Conservation (phyloP, 2,329 filamentous ascomycete species). For the Talaromyces sp. region DNA sequence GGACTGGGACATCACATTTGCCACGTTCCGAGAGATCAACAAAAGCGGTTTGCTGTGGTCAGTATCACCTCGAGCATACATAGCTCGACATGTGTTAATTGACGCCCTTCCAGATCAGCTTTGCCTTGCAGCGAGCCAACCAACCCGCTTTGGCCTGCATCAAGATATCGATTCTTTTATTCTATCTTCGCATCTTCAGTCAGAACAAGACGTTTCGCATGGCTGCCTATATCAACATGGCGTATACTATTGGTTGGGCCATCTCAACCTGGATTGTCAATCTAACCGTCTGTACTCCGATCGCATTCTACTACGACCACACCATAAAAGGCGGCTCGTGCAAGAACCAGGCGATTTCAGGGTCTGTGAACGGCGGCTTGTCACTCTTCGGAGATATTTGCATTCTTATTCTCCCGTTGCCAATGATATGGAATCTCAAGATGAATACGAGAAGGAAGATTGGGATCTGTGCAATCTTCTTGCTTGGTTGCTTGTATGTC, state of each 20-base stretch:
- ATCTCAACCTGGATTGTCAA: conserved; percentile 5
- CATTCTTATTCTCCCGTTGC: background rate
- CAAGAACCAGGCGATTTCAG: background rate
- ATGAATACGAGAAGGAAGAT: conserved; percentile 1
- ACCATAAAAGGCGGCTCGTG: background rate
- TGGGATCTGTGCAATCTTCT: background rate
- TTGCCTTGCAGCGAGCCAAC: background rate
- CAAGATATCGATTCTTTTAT: background rate
- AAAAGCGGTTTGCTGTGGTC: background rate
- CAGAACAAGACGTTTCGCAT: background rate
- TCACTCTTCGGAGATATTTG: background rate
- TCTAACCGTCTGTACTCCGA: background rate
- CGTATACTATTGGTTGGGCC: background rate
- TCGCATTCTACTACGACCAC: background rate
- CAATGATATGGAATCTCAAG: background rate
- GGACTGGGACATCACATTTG: background rate
- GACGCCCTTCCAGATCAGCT: background rate
- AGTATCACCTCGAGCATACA: background rate
- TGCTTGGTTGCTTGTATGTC: conserved; percentile 1
- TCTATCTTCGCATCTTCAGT: background rate
- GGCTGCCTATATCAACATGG: background rate
- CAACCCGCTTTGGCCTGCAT: background rate
- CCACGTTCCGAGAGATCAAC: conserved; percentile 1
- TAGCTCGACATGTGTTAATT: background rate
- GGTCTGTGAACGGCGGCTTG: background rate